These are phyloP conservation scores for Lentinula sp. DNA, from an alignment of 768 basidiomycete species.

Conservation along the genomic window DNA sequence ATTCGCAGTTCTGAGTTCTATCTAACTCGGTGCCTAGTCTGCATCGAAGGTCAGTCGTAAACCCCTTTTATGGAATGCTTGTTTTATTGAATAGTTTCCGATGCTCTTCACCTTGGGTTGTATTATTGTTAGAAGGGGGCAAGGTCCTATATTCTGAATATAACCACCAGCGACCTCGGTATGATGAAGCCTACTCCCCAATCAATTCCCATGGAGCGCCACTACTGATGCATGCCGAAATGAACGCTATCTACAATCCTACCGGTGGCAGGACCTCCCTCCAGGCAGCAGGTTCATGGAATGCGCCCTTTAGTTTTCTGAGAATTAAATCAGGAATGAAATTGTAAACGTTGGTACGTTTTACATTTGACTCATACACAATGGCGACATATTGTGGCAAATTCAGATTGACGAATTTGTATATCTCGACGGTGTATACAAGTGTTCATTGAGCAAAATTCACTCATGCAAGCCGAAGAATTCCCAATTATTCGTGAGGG, in stretches of 20 bases:
- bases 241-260: constrained; percentile 38
- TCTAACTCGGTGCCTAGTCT: background rate
- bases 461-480: no score
- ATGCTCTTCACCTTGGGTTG: constrained; percentile 45
- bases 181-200: constrained; percentile 30
- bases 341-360: no score
- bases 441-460: no score
- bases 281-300: constrained; percentile 45
- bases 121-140: constrained; percentile 24
- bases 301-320: no score
- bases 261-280: constrained; percentile 47
- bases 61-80: background rate
- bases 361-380: no score
- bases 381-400: no score
- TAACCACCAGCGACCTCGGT: constrained; percentile 52
- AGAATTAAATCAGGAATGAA: no score
- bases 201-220: constrained; percentile 34
- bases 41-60: background rate
- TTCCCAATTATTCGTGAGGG: no score
- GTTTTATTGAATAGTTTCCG: constrained; percentile 20
- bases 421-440: no score
- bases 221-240: constrained; percentile 49
- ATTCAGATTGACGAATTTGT: no score
- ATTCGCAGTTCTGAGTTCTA: background rate
- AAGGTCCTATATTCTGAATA: constrained; percentile 47